Evolutionary conservation across 2,329 filamentous ascomycete species (phyloP).

Genomic region (Drechslerella dactyloides): DNA sequence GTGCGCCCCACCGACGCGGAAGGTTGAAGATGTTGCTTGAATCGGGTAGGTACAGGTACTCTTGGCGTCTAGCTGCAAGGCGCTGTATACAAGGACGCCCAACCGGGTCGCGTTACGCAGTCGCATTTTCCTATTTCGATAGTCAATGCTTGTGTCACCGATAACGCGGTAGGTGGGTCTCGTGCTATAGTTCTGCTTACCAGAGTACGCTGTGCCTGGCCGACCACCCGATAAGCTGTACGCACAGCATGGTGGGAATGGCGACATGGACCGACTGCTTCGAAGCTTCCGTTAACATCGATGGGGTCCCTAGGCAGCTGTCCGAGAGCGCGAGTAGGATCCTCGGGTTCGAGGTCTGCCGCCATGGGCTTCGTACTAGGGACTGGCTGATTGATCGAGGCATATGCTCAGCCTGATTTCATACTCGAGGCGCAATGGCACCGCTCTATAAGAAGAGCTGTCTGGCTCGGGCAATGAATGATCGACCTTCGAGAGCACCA

Average conservation of each 20-base stretch:
- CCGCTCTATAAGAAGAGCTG: slow-evolving; percentile 24
- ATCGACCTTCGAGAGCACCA: slow-evolving; percentile 17
- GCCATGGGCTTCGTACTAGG: slow-evolving; percentile 5
- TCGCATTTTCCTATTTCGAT: slow-evolving; percentile 8
- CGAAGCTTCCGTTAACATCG: slow-evolving; percentile 47
- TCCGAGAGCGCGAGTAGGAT: slow-evolving; percentile 1
- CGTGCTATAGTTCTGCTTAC: no score
- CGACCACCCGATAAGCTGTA: slow-evolving; percentile 26
- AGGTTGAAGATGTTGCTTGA: slow-evolving; percentile 38
- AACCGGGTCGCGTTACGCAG: slow-evolving; percentile 7
- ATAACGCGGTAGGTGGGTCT: slow-evolving; percentile 4
- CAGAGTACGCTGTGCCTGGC: not conserved
- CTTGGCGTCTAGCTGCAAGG: slow-evolving; percentile 21
- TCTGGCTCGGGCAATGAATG: slow-evolving; percentile 7
- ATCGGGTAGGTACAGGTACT: slow-evolving; percentile 48
- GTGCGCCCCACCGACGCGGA: slow-evolving; percentile 41
- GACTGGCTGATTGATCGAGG: not conserved
- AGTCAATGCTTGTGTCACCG: slow-evolving; percentile 1
- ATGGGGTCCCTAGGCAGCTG: slow-evolving; percentile 48
- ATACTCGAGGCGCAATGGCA: not conserved
- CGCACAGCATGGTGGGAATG: slow-evolving; percentile 16
- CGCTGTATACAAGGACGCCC: slow-evolving; percentile 12
- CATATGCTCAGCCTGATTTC: slow-evolving; percentile 1
- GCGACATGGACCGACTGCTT: slow-evolving; percentile 23
- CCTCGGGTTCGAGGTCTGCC: slow-evolving; percentile 12